Evolutionary conservation across 2,329 filamentous ascomycete genomes (phyloP), one percentile per base, ranked within the genome.

Genomic region (Salinomyces thailandicus): DNA sequence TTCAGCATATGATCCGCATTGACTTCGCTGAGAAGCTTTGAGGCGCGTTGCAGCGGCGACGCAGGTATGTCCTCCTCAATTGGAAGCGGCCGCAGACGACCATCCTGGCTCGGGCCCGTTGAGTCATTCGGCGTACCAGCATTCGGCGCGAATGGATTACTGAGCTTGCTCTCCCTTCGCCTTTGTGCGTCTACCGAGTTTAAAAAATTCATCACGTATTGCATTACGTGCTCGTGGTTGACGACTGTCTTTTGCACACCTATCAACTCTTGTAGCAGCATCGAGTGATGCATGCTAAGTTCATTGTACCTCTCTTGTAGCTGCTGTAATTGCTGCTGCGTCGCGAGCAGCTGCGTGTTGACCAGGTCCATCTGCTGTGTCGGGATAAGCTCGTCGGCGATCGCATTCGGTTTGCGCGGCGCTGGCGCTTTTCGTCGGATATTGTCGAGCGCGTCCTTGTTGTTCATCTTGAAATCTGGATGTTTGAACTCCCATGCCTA

Each of bases 401-500:
- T 59, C 8, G 66, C 62, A 38, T 66, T 66, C 19, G 72, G 62
- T 58, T 95, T 96, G 47, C 89, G 72, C 3, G 89, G 84, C 2
- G 89, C 86, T 0, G 91, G 91, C 2, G 91, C 89, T 64, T 98
- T 98, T 50, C 91, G 75, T 52, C 86, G 78, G 54, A 98, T 98
- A 50, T 95, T 96, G 55, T 98, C 91, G 32, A 98, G 71, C 31
- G 86, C 91, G 57, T 95, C 86, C 61, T 95, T 95, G 63, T 89
- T 93, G 62, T 95, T 89, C 47, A 83, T 81, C 51, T 86, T 83
- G 66, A 98, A 98, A 53, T 94, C 86, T 9, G 89, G 89, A 55
- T 98, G 91, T 58, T 91, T 93, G 59, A 98, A 98, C 58, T 98
- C 91, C 85, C 85, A 93, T 9, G 81, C 77, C 83, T 91, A 53